Evolutionary conservation across 495 filamentous ascomycete species (phyloP).

Genomic region (Xylaria sp.): DNA sequence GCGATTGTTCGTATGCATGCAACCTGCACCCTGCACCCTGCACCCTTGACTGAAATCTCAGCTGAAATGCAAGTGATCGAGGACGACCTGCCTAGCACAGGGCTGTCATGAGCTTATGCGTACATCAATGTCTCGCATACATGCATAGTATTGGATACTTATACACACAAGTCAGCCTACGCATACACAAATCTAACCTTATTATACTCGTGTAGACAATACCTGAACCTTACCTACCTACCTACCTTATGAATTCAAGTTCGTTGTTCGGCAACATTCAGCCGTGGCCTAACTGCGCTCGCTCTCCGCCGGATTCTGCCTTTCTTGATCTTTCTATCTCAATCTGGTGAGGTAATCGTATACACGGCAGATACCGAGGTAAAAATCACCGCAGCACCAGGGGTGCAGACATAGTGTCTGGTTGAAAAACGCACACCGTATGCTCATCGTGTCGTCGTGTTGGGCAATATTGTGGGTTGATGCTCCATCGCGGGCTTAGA

Average conservation of each 20-base stretch:
- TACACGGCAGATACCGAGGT: no score
- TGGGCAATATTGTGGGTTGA: not conserved
- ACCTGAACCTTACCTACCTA: no score
- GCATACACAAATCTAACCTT: no score
- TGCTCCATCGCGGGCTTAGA: not conserved
- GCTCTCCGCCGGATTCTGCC: not conserved
- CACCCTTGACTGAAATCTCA: conserved; percentile 10
- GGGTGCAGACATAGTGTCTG: not conserved
- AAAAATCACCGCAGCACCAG: not conserved
- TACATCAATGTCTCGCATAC: not conserved
- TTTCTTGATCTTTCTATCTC: no score
- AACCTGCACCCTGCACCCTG: no score
- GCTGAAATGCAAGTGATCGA: conserved; percentile 20
- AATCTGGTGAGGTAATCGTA: not conserved
- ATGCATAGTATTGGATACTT: not conserved
- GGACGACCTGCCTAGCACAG: not conserved
- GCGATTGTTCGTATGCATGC: conserved; percentile 8
- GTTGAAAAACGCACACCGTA: not conserved
- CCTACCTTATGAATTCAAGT: not conserved
- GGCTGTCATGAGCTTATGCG: not conserved
- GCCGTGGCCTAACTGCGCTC: not conserved
- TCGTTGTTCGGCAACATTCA: not conserved
- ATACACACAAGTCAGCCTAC: not conserved
- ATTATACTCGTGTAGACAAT: not conserved
- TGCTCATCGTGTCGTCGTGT: not conserved